Evolutionary conservation across 2,329 filamentous ascomycete genomes (phyloP), one percentile per base, ranked within the genome.

Genomic region (Fusarium sp.): DNA sequence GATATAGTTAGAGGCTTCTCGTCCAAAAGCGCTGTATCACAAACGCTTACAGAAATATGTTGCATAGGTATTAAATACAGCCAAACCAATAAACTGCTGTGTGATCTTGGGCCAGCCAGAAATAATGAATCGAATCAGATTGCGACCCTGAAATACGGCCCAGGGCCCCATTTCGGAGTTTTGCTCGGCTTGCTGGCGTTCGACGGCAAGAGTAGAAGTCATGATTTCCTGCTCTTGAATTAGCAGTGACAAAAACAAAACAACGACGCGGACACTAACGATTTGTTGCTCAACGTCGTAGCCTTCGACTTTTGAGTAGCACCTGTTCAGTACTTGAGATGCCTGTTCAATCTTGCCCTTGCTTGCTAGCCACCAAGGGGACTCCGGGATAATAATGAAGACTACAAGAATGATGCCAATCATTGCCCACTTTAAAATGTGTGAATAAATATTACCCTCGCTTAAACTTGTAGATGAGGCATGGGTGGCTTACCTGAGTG

Each of bases 1-100:
- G 2, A 5, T 4, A 37, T 26, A 1, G 21, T 49, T 9, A 49
- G 9, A 8, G 8, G 8, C 4, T 13, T n/a, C 1, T 2, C 46
- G n/a, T n/a, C n/a, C n/a, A n/a, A 5, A 0, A 3, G 12, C 16
- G 6, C 9, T 10, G n/a, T 4, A 1, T 10, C n/a, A 2, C 7
- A 7, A 5, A 3, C 4, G n/a, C 46, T 0, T 38, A 24, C 47
- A 49, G 31, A 49, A 49, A 12, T 38, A 49, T 37, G 31, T 49
- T 3, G 47, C 47, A 2, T 49, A 38, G 9, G 47, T 49, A 16
- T 38, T 38, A 1, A 49, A 49, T 0, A 49, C 46, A 2, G 46
- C 31, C 5, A 49, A 5, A 1, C 46, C 46, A 3, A 49, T 29
- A 2, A 38, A 49, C 9, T 49, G 46, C 9, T 49, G 46, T 16